Conservation (phyloP, 139 green algal genomes). For the Micromonas pusilla region DNA sequence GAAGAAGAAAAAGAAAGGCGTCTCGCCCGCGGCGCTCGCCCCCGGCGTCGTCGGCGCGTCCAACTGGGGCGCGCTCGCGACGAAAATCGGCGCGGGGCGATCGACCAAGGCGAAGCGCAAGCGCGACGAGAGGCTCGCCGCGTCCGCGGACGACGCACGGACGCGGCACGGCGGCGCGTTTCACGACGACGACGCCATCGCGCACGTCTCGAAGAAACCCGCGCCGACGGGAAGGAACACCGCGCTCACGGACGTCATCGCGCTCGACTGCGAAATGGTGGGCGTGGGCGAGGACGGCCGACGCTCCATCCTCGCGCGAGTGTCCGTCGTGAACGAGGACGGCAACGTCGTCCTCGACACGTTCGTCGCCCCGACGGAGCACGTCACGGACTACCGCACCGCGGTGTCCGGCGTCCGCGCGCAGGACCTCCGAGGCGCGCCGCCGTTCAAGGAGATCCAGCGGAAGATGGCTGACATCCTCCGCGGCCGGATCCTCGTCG, state of each 20-base stretch:
- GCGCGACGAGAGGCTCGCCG: not conserved
- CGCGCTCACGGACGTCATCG: conserved; percentile 43
- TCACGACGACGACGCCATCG: not conserved
- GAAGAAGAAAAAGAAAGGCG: not conserved
- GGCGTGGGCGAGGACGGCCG: conserved; percentile 58
- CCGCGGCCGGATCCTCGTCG: conserved; percentile 64
- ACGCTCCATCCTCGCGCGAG: conserved; percentile 59
- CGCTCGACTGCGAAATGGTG: conserved; percentile 97
- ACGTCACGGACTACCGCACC: conserved; percentile 65
- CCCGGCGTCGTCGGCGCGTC: not conserved
- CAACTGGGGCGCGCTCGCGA: conserved; percentile 10
- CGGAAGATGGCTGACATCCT: conserved; percentile 42
- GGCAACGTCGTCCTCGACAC: conserved; percentile 74
- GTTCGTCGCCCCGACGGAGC: conserved; percentile 42
- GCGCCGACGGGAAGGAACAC: not conserved
- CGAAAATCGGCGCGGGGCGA: conserved; percentile 2
- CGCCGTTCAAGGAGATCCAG: conserved; percentile 47
- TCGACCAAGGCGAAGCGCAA: not conserved
- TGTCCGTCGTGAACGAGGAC: conserved; percentile 68
- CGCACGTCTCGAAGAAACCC: not conserved
- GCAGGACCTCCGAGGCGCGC: conserved; percentile 45
- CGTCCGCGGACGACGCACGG: not conserved
- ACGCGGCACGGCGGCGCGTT: not conserved
- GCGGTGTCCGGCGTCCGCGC: conserved; percentile 47
- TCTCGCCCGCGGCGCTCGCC: not conserved